phyloP scores from a whole-genome alignment of 768 basidiomycete genomes.

The Tylopilus intermedius region DNA sequence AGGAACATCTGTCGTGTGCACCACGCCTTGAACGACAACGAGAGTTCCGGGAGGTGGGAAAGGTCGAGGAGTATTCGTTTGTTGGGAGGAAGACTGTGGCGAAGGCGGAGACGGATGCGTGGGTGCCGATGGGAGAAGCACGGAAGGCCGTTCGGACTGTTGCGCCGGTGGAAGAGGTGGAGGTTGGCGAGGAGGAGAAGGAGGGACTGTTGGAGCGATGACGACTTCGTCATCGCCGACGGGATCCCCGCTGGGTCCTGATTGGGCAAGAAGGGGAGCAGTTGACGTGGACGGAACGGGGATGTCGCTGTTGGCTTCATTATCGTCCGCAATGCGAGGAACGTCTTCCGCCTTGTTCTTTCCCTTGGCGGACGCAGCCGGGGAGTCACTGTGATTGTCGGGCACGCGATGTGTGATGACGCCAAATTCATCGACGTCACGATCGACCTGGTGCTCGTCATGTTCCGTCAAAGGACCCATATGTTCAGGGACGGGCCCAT shows the following conservation, averaged over 20 bases:
- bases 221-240: slow-evolving; percentile 19
- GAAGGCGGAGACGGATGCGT: slow-evolving; percentile 6
- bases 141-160: slow-evolving; percentile 11
- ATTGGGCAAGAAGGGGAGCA: slow-evolving; percentile 3
- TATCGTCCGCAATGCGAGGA: slow-evolving; percentile 4
- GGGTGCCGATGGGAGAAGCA: slow-evolving; percentile 11
- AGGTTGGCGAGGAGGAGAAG: slow-evolving; percentile 6
- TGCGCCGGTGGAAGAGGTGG: slow-evolving; percentile 9
- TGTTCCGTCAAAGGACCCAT: slow-evolving; percentile 17
- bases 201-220: slow-evolving; percentile 16
- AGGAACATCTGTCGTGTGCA: slow-evolving; percentile 68
- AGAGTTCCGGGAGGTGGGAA: slow-evolving; percentile 75
- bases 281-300: slow-evolving; percentile 21
- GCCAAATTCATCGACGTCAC: slow-evolving; percentile 26
- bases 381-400: slow-evolving; percentile 26
- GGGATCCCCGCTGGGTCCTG: background rate
- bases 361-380: slow-evolving; percentile 28
- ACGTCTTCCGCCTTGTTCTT: slow-evolving; percentile 33
- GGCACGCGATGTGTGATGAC: slow-evolving; percentile 25
- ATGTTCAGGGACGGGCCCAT: slow-evolving; percentile 15
- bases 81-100: slow-evolving; percentile 23
- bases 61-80: slow-evolving; percentile 31
- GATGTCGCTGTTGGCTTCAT: background rate
- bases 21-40: slow-evolving; percentile 80
- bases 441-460: slow-evolving; percentile 28